Conservation (phyloP, 2,329 filamentous ascomycete species). For the Nemania sp. region DNA sequence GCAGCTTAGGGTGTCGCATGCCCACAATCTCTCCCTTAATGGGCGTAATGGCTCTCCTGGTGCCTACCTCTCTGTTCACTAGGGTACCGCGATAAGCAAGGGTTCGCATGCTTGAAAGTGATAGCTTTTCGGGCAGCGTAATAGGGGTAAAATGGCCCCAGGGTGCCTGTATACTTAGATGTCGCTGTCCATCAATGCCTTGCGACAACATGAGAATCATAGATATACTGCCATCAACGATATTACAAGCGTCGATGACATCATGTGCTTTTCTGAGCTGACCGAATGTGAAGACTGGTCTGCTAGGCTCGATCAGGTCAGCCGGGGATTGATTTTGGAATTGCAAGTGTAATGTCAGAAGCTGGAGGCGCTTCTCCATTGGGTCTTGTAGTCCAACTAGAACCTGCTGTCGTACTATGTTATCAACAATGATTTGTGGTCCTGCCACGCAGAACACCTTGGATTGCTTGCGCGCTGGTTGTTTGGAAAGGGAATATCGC, state of each 20-base stretch:
- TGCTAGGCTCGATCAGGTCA: constrained; percentile 39
- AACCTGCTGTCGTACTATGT: constrained; percentile 58
- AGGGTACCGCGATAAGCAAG: constrained; percentile 60
- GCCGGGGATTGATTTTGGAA: constrained; percentile 18
- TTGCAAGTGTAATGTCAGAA: constrained; percentile 66
- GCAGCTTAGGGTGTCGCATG: constrained; percentile 61
- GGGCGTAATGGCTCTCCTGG: constrained; percentile 52
- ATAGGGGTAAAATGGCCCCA: constrained; percentile 74
- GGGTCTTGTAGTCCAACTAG: constrained; percentile 73
- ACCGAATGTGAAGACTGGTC: constrained; percentile 51
- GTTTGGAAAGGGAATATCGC: constrained; percentile 60
- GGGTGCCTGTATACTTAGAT: constrained; percentile 74
- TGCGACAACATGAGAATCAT: constrained; percentile 73
- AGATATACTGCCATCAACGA: constrained; percentile 68
- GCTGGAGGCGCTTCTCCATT: constrained; percentile 67
- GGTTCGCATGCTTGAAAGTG: constrained; percentile 62
- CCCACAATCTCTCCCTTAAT: constrained; percentile 54
- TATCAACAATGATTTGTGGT: constrained; percentile 59
- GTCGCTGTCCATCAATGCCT: constrained; percentile 64
- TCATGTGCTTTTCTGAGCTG: constrained; percentile 65
- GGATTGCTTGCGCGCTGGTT: constrained; percentile 58
- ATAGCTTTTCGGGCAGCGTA: constrained; percentile 61
- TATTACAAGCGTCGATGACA: constrained; percentile 73
- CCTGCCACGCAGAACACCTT: constrained; percentile 71
- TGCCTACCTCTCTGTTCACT: constrained; percentile 56